Percentiles rank a stretch among this genome's conserved stretches.
These are phyloP conservation scores for Euphrasia arctica DNA, from an alignment of 305 asterid genomes.

Conservation along the genomic window DNA sequence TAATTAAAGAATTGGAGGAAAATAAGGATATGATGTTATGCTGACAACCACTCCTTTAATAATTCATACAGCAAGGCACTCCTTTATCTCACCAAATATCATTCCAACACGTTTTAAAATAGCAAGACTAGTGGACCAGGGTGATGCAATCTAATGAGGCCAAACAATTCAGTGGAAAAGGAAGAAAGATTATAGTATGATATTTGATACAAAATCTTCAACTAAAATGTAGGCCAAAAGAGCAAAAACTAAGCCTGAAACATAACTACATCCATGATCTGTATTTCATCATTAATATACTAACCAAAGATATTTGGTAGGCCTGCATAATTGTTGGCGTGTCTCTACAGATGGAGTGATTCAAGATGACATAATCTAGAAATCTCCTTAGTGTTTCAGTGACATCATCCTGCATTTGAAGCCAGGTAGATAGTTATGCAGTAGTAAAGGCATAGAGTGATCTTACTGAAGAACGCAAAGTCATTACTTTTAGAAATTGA, in stretches of 20 bases:
- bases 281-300: neutral
- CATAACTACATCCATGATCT: neutral
- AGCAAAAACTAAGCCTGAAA: neutral
- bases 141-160: no score
- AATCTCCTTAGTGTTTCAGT: neutral
- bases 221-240: neutral
- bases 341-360: slow-evolving; percentile 2
- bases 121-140: no score
- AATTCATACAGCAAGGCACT: no score
- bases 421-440: neutral
- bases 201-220: neutral
- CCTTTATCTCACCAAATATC: no score
- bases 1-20: neutral
- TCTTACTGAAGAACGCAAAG: neutral
- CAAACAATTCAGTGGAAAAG: neutral
- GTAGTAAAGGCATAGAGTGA: neutral
- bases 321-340: slow-evolving; percentile 8
- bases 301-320: slow-evolving; percentile 10
- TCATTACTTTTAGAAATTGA: neutral
- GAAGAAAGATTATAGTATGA: neutral
- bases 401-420: slow-evolving; percentile 7
- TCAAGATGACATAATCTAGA: slow-evolving; percentile 6
- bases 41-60: neutral
- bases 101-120: no score
- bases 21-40: slow-evolving; percentile 2